These are phyloP conservation scores for Neofusicoccum umdonicola DNA, from an alignment of 2,329 filamentous ascomycete genomes.

Conservation along the genomic window DNA sequence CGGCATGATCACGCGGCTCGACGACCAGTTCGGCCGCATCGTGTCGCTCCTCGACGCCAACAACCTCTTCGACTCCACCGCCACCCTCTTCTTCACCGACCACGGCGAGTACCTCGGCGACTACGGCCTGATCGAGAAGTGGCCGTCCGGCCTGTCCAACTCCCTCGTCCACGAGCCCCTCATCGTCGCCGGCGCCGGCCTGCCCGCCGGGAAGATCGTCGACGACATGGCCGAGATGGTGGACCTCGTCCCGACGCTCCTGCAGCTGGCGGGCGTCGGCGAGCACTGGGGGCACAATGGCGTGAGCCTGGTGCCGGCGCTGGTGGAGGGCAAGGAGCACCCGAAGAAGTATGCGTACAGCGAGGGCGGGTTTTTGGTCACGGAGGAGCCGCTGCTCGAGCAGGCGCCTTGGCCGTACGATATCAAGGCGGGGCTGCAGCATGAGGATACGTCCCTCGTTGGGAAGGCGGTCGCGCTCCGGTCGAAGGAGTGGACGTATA, in stretches of 20 bases:
- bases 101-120: constrained; percentile 50
- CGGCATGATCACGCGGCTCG: constrained; percentile 48
- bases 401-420: no score
- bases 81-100: constrained; percentile 47
- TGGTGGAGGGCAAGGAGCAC: not conserved
- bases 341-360: constrained; percentile 43
- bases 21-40: constrained; percentile 47
- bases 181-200: constrained; percentile 43
- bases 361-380: constrained; percentile 46
- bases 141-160: constrained; percentile 37
- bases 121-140: constrained; percentile 50
- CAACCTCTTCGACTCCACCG: constrained; percentile 38
- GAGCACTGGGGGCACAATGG: constrained; percentile 45
- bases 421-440: no score
- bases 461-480: no score
- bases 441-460: no score
- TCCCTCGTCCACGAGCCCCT: constrained; percentile 45
- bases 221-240: constrained; percentile 46
- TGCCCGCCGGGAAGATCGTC: constrained; percentile 36
- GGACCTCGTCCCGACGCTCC: constrained; percentile 45
- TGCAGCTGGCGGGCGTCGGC: constrained; percentile 39
- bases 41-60: constrained; percentile 34
- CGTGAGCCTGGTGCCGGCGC: constrained; percentile 30
- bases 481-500: no score
- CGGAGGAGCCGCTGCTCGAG: constrained; percentile 39